These are phyloP conservation scores for Talaromyces trachyspermus DNA, from an alignment of 495 filamentous ascomycete genomes.

Conservation along the genomic window DNA sequence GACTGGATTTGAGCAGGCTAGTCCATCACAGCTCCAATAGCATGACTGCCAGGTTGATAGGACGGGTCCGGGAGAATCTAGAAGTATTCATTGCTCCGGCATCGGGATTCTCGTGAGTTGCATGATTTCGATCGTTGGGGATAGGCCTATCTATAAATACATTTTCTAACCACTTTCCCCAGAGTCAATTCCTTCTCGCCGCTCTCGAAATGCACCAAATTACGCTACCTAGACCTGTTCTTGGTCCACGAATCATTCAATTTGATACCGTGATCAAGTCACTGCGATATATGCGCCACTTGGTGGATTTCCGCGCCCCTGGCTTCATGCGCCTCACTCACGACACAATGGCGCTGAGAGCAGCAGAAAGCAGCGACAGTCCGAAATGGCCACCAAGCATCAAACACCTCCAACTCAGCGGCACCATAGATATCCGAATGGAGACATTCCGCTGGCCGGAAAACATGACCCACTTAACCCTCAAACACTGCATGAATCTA, in stretches of 20 bases:
- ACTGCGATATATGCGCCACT: slow-evolving; percentile 37
- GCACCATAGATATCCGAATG: slow-evolving; percentile 18
- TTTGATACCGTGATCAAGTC: slow-evolving; percentile 47
- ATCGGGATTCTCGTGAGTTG: slow-evolving; percentile 49
- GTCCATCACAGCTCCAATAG: slow-evolving; percentile 61
- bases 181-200: slow-evolving; percentile 56
- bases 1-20: slow-evolving; percentile 50
- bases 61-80: slow-evolving; percentile 48
- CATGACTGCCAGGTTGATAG: slow-evolving; percentile 56
- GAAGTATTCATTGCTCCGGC: slow-evolving; percentile 59
- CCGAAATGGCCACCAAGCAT: slow-evolving; percentile 17
- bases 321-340: slow-evolving; percentile 32
- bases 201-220: slow-evolving; percentile 51
- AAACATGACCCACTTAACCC: slow-evolving; percentile 17
- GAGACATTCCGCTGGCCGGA: slow-evolving; percentile 24
- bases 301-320: slow-evolving; percentile 49
- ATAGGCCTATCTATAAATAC: background rate
- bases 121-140: background rate
- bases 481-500: slow-evolving; percentile 24
- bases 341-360: too few species aligned
- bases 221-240: slow-evolving; percentile 51
- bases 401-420: slow-evolving; percentile 19
- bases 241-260: slow-evolving; percentile 48
- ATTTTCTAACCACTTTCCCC: background rate
- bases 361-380: slow-evolving; percentile 7